Base-by-base conservation (phyloP, 2,329 filamentous ascomycete species). In the Alternaria incomplexa region DNA sequence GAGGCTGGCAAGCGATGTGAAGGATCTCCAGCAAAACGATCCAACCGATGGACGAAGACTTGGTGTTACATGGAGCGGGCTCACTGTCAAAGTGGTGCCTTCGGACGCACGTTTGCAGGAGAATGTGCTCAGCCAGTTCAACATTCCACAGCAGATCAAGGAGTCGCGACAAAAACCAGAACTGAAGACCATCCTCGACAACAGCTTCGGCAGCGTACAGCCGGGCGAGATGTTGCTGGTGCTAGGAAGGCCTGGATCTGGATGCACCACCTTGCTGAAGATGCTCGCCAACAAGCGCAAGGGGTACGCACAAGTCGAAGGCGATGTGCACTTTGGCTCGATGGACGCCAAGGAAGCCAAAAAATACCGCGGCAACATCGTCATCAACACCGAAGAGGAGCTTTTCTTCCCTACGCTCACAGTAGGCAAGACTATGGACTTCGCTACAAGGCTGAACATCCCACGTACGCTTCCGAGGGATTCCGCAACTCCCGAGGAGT, bases 281-380 rank as follows among this genome's bases (percentile, higher is more conserved):
- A 85, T 89, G 8, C 86, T 93, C 66, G 59, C 70, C 4, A 71
- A 73, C 56, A 64, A 69, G 81, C 61, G 83, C 76, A 67, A 64
- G 62, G 90, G 90, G 58, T 96, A 92, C 32, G 2, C 86, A 90
- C 91, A 95, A 79, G 91, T 90, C 26, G 89, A 93, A 69, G 92
- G 92, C 26, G 64, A 71, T 8, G 64, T 73, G 15, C 51, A 54
- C 15, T 73, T 61, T 43, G 70, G 70, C 82, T 60, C 89, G 92
- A 69, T 88, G 85, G 72, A 83, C 75, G 87, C 91, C 11, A 91
- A 92, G 53, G 91, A 96, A 79, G 89, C 91, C 1, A 87, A 93
- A 68, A 81, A 76, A 8, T 96, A 96, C 81, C 93, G 92, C 72
- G 88, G 90, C 65, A 91, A 93, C 77, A 92, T 95, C 71, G 93